phyloP scores from a whole-genome alignment of 2,329 filamentous ascomycete genomes.

The Xylariaceae sp. region DNA sequence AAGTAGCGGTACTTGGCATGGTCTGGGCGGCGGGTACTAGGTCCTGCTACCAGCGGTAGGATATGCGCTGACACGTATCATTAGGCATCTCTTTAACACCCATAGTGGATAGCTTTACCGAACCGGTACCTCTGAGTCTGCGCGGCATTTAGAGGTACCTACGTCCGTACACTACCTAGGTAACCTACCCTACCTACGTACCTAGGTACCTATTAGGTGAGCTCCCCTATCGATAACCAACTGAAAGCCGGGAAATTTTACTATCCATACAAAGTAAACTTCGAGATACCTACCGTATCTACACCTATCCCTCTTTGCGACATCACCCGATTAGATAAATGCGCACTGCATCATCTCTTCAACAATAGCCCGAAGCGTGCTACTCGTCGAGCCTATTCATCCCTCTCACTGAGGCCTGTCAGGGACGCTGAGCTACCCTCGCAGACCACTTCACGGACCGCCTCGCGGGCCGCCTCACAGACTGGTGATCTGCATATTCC shows the following conservation, averaged over 20 bases:
- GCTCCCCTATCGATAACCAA: constrained; percentile 16
- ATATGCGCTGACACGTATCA: no score
- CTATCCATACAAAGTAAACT: background rate
- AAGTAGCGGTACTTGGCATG: no score
- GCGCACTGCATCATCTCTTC: background rate
- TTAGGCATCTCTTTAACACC: no score
- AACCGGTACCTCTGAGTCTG: no score
- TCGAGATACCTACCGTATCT: background rate
- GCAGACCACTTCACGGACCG: no score
- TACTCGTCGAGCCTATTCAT: background rate
- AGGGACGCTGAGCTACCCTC: background rate
- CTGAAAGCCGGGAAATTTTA: constrained; percentile 16
- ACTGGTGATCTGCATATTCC: background rate
- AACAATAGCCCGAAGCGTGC: background rate
- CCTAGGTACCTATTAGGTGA: background rate
- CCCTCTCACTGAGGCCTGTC: background rate
- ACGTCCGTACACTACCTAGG: background rate
- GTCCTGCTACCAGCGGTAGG: no score
- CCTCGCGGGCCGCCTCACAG: background rate
- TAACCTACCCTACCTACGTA: no score
- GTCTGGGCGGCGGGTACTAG: no score
- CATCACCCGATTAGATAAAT: constrained; percentile 1
- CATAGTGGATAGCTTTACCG: no score
- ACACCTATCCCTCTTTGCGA: background rate
- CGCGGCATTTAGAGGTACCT: background rate